These are phyloP conservation scores for Kregervanrija pseudodelftensis DNA, from an alignment of 805 yeast genomes.

Conservation along the genomic window DNA sequence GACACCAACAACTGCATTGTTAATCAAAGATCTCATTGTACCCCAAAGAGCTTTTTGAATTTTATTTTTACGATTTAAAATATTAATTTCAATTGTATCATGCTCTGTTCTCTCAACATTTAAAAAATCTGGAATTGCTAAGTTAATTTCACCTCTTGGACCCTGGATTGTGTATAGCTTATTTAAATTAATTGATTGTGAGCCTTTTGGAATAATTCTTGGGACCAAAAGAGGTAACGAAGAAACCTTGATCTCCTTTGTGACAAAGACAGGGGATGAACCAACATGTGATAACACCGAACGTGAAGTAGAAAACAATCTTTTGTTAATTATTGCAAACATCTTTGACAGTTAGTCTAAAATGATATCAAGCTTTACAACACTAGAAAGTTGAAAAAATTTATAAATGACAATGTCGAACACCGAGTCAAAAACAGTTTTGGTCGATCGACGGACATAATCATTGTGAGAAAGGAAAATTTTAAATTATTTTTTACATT, in stretches of 20 bases:
- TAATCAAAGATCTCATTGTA: conserved; percentile 70
- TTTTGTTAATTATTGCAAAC: conserved; percentile 9
- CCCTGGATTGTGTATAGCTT: conserved; percentile 59
- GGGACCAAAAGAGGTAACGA: conserved; percentile 47
- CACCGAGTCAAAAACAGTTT: no score
- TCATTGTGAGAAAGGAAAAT: neutral
- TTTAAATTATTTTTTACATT: neutral
- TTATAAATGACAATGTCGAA: neutral
- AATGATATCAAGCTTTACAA: neutral
- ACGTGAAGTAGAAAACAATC: conserved; percentile 30
- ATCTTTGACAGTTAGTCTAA: neutral
- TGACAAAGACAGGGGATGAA: conserved; percentile 62
- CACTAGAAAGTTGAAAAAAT: neutral
- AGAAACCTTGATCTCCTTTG: conserved; percentile 50
- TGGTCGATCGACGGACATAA: no score
- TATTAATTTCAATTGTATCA: conserved; percentile 32
- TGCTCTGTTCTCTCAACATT: conserved; percentile 30
- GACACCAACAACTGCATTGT: conserved; percentile 79
- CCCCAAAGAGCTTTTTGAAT: conserved; percentile 93
- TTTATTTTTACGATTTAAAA: conserved; percentile 55
- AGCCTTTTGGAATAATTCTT: conserved; percentile 59
- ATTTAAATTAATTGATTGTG: conserved; percentile 48
- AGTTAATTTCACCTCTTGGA: conserved; percentile 62
- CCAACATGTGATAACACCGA: conserved; percentile 62
- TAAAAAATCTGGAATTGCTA: conserved; percentile 71